Evolutionary conservation across 768 basidiomycete genomes (phyloP), one percentile per base, ranked within the genome.

Genomic region (Cystobasidium tubakii): DNA sequence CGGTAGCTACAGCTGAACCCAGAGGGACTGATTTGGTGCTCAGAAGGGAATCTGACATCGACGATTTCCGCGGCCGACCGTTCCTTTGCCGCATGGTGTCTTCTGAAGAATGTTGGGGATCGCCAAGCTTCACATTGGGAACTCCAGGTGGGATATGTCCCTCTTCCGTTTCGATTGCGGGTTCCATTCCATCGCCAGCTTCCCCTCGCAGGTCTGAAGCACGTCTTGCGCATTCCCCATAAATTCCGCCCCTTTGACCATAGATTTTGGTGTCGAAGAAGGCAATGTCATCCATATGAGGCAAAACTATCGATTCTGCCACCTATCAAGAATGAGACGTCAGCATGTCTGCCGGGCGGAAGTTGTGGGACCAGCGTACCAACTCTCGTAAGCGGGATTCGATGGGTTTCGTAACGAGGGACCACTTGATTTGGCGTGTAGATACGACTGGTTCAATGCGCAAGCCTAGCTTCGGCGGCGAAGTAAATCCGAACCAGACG

Each of bases 271-370:
- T 94, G 80, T 96, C 90, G 80, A 95, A 98, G 85, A 93, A 97
- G 15, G 93, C 85, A 74, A 98, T 90, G 78, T 99, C 96, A 81
- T 99, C 96, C 92, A 97, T 96, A 82, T 96, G 91, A 4, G 96
- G 96, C 80, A 94, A 83, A 23, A 99, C 96, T 23, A 98, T 86
- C 0, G 93, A 93, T 77, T 99, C 95, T 77, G 87, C 86, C 73
- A 98, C 90, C 94, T 98, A 78, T 17, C 4, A 6, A 7, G 43
- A 27, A 23, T 3, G 21, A 15, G 10, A 12, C 25, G 39, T 65
- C 23, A 63, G 60, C 62, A 43, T 3, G 17, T 4, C n/a, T n/a
- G 31, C 21, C 12, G 1, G 19, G 36, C 34, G 15, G 21, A 36
- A 31, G 29, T 50, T 15, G n/a, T 66, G 17, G 62, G 3, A 42